Percentiles rank a stretch among this genome's conserved stretches.
phyloP scores from a whole-genome alignment of 345 rosid genomes.

The Toxicodendron radicans region DNA sequence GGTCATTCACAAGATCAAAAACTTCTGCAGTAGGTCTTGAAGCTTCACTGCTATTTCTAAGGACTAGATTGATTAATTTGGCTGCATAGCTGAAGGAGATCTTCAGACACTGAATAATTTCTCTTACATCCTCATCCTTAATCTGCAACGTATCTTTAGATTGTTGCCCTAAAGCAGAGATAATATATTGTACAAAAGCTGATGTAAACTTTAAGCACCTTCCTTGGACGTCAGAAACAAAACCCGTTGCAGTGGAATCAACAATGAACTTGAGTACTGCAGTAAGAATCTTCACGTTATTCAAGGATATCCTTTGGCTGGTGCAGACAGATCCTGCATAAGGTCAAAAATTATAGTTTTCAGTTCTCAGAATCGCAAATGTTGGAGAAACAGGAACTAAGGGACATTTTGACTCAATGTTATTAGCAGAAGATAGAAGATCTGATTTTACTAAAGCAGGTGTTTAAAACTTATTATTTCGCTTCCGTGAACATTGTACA shows the following conservation, averaged over 20 bases:
- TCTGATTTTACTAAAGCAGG: not conserved
- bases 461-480: not conserved
- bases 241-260: constrained; percentile 59
- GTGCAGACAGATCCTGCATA: constrained; percentile 40
- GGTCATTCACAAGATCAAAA: constrained; percentile 54
- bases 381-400: not conserved
- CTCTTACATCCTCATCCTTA: constrained; percentile 55
- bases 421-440: not conserved
- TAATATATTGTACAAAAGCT: constrained; percentile 42
- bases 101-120: constrained; percentile 51
- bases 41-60: constrained; percentile 42
- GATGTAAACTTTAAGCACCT: constrained; percentile 60
- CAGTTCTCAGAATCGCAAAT: constrained; percentile 4
- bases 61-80: constrained; percentile 65
- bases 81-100: constrained; percentile 74
- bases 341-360: constrained; percentile 14
- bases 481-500: not conserved
- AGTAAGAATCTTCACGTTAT: constrained; percentile 58
- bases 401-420: constrained; percentile 5
- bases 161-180: constrained; percentile 41
- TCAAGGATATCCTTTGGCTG: constrained; percentile 35
- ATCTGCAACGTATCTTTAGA: constrained; percentile 38
- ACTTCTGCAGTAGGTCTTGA: constrained; percentile 50
- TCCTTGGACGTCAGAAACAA: constrained; percentile 37
- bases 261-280: constrained; percentile 69